Evolutionary conservation across 768 basidiomycete species (phyloP), one percentile per base, ranked within the genome.

Genomic region (Mrakia frigida): DNA sequence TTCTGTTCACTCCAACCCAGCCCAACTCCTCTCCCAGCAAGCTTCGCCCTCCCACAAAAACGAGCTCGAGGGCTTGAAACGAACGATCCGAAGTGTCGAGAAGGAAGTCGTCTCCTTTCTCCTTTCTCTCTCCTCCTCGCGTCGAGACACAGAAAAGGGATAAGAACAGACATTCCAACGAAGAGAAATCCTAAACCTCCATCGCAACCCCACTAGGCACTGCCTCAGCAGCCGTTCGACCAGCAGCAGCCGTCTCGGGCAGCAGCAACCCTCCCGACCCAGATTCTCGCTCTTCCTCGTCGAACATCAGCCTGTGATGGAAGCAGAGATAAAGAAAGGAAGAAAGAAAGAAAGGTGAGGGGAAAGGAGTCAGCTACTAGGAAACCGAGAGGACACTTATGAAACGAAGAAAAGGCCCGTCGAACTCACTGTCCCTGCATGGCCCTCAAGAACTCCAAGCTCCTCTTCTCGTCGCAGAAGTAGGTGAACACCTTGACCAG

Each of bases 391-490:
- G n/a, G n/a, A n/a, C n/a, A n/a, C n/a, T n/a, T n/a, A n/a, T n/a
- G n/a, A n/a, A n/a, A n/a, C n/a, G 41, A 21, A 31, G 43, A 41
- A 16, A 23, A 16, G n/a, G n/a, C n/a, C n/a, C n/a, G n/a, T n/a
- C n/a, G 6, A 11, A 76, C 75, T 60, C 23, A 76, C 75, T 67
- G 53, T 14, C 81, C 83, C 69, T 79, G 78, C 75, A 81, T 82
- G 79, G 94, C 92, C 84, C 91, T 91, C 79, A 96, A 82, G 91
- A 92, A 96, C 81, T 94, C 90, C 68, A 94, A 91, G 79, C 92
- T 93, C 78, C 93, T 86, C 83, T 93, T 93, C 84, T 94, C 93
- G 82, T 96, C 94, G 87, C 93, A 90, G 83, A 96, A 96, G 81
- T 92, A 94, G 73, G 80, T 87, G 82, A 98, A 98, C 2, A 90